These are phyloP conservation scores for Cystobasidium onofrii DNA, from an alignment of 768 basidiomycete species.

Conservation along the genomic window DNA sequence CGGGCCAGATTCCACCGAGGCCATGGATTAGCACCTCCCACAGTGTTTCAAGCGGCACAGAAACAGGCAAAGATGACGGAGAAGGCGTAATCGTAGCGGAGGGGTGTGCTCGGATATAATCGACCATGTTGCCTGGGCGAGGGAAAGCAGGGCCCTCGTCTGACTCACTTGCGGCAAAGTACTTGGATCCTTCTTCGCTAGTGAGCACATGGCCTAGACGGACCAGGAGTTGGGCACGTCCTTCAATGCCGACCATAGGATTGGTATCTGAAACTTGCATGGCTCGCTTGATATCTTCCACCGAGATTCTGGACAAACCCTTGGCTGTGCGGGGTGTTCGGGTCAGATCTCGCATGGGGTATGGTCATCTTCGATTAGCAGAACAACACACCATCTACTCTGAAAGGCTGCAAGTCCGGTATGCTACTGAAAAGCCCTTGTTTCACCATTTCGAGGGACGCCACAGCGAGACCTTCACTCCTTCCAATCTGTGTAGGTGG, in stretches of 20 bases:
- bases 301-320: conserved; percentile 60
- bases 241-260: conserved; percentile 82
- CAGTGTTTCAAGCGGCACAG: conserved; percentile 63
- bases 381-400: conserved; percentile 77
- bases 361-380: too few relatives aligned
- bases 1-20: conserved; percentile 79
- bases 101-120: conserved; percentile 41
- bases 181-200: conserved; percentile 51
- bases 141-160: conserved; percentile 13
- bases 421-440: conserved; percentile 71
- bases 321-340: conserved; percentile 51
- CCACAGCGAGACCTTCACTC: conserved; percentile 65
- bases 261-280: conserved; percentile 74
- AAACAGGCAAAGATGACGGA: conserved; percentile 31
- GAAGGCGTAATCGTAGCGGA: conserved; percentile 34
- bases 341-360: neutral
- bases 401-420: conserved; percentile 53
- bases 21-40: conserved; percentile 78
- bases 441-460: conserved; percentile 80
- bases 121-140: conserved; percentile 38
- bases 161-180: conserved; percentile 54
- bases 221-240: conserved; percentile 66
- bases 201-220: conserved; percentile 66
- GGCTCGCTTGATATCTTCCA: conserved; percentile 55
- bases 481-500: conserved; percentile 59